Evolutionary conservation across 192 early-diverging fungal genomes (phyloP), one percentile per base, ranked within the genome.

Genomic region (Paraglomus occultum): DNA sequence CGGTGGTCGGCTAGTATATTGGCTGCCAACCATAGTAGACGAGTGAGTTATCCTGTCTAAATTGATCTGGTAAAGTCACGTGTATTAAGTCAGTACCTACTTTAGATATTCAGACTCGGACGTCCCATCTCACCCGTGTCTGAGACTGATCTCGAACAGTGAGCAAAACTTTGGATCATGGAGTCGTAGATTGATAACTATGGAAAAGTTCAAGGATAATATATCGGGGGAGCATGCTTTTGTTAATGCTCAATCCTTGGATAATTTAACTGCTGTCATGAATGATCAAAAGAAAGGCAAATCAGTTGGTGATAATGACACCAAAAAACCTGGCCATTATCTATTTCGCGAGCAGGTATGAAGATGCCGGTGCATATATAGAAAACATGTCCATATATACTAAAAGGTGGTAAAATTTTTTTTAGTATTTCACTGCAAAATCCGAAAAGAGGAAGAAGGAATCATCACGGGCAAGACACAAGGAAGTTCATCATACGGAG

Each of bases 101-200:
- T 40, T 39, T 51, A 75, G 74, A 60, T 91, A 94, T 67, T 76
- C 80, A 6, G 87, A 85, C 40, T 74, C 82, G 42, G 95, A 97
- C 70, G 75, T 97, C 11, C 97, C 97, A 9, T 64, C 74, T 5
- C 97, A 96, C 73, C 92, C 91, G 12, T 83, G 79, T 23, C 81
- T 99, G 75, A 76, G 82, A 22, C 76, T 99, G 8, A 76, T 97
- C 8, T 86, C 94, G 6, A 96, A 99, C 62, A 91, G 91, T 75
- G 94, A 95, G 76, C 97, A 99, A 76, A 88, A 87, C 53, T 99
- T 97, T 83, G 93, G 94, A 5, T 84, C 87, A 49, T 99, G 97
- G 97, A 85, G 85, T 48, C 83, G 97, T 9, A 83, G 95, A 43
- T 77, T 99, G 42, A 92, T 97, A 43, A 94, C 95, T 5, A 96